A percentile compares a stretch with the other conserved stretches of the same genome.
phyloP scores from a whole-genome alignment of 2,329 filamentous ascomycete genomes.

The Paracorniculantispora psalliotae region DNA sequence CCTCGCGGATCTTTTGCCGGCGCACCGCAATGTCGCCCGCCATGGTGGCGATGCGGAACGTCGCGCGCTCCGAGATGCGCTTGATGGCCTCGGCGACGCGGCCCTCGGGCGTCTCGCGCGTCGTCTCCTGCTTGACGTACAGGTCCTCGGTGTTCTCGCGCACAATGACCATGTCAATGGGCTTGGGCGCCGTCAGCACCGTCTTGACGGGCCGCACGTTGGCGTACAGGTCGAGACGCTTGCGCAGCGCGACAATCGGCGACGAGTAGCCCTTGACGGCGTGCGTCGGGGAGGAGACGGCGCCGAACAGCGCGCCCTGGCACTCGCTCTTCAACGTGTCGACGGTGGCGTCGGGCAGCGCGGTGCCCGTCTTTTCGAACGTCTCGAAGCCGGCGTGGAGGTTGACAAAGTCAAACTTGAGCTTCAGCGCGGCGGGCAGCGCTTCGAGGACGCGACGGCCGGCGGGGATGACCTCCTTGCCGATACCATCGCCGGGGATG shows the following conservation, averaged over 20 bases:
- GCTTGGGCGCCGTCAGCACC: constrained; percentile 55
- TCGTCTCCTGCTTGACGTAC: constrained; percentile 95
- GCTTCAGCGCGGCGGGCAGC: constrained; percentile 79
- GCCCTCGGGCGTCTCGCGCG: constrained; percentile 64
- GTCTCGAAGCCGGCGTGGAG: constrained; percentile 90
- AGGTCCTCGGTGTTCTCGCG: constrained; percentile 98
- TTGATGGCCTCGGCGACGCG: constrained; percentile 97
- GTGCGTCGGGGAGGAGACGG: constrained; percentile 85
- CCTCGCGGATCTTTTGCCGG: constrained; percentile 71
- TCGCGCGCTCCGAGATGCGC: constrained; percentile 84
- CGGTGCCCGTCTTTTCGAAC: constrained; percentile 83
- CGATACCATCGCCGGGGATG: constrained; percentile 97
- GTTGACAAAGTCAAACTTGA: constrained; percentile 92
- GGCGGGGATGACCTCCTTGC: constrained; percentile 94
- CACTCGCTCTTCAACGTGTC: constrained; percentile 85
- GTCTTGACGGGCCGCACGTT: constrained; percentile 96
- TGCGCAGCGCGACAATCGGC: constrained; percentile 93
- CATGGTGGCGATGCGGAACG: constrained; percentile 81
- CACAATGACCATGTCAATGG: constrained; percentile 95
- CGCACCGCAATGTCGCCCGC: constrained; percentile 91
- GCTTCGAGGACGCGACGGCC: constrained; percentile 89
- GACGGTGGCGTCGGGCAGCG: constrained; percentile 86
- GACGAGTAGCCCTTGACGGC: constrained; percentile 94
- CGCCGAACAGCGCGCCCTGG: constrained; percentile 93
- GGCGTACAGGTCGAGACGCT: constrained; percentile 90